phyloP scores from a whole-genome alignment of 2,329 filamentous ascomycete species.

The Monosporascus ibericus region DNA sequence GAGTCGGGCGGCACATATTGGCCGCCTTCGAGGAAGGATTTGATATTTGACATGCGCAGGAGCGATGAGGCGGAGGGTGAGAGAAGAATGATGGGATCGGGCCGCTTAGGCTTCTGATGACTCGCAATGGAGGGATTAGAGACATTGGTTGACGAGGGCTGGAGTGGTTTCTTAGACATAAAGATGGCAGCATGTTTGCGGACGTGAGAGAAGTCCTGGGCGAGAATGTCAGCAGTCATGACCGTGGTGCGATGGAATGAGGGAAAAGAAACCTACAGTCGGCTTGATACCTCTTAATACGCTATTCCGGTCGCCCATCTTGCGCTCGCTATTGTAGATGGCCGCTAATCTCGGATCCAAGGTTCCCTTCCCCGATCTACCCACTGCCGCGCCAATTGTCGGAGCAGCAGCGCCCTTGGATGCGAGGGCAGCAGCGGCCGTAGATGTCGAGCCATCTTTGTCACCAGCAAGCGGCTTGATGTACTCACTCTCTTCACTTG shows the following conservation, averaged over 20 bases:
- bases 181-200: conserved; percentile 79
- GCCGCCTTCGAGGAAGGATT: conserved; percentile 83
- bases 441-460: conserved; percentile 41
- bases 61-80: conserved; percentile 93
- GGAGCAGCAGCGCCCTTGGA: conserved; percentile 33
- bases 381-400: conserved; percentile 37
- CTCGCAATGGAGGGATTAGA: conserved; percentile 43
- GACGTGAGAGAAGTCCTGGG: conserved; percentile 89
- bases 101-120: conserved; percentile 49
- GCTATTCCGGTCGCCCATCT: conserved; percentile 88
- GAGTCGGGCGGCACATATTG: conserved; percentile 71
- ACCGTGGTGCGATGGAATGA: neutral
- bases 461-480: conserved; percentile 78
- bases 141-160: conserved; percentile 29
- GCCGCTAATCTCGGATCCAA: conserved; percentile 76
- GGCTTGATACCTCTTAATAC: conserved; percentile 82
- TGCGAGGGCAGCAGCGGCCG: conserved; percentile 31
- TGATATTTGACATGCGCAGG: conserved; percentile 91
- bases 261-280: conserved; percentile 52
- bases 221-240: conserved; percentile 1
- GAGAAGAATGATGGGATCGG: conserved; percentile 89
- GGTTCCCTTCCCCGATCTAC: conserved; percentile 55
- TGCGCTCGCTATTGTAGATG: conserved; percentile 87
- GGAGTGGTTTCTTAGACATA: conserved; percentile 54
- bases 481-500: conserved; percentile 84